phyloP scores from a whole-genome alignment of 805 yeast species.

The Barnettozyma populi region DNA sequence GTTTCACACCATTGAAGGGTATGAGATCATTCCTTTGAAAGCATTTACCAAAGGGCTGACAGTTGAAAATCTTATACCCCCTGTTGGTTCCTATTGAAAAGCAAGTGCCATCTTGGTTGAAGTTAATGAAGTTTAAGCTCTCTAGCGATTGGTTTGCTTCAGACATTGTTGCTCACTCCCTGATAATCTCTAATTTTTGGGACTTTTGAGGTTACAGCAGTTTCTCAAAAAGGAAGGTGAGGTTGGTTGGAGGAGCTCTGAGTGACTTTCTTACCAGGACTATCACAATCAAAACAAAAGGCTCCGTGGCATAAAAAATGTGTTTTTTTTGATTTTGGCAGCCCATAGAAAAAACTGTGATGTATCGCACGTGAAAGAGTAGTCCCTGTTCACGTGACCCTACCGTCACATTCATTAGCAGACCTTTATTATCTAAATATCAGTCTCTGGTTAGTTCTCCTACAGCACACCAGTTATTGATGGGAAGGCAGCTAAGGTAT shows the following conservation, averaged over 20 bases:
- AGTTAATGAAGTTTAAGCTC: slow-evolving; percentile 46
- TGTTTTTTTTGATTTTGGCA: neutral
- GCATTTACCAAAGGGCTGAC: slow-evolving; percentile 60
- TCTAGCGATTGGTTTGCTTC: slow-evolving; percentile 8
- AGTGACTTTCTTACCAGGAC: neutral
- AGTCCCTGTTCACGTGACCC: neutral
- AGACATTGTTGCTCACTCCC: neutral
- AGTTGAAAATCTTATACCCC: slow-evolving; percentile 63
- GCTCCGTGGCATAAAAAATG: neutral
- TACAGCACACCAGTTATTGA: slow-evolving; percentile 61
- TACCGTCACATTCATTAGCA: neutral
- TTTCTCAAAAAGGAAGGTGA: too few relatives aligned
- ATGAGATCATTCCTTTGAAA: slow-evolving; percentile 31
- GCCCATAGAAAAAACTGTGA: too few relatives aligned
- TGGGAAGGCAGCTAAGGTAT: slow-evolving; percentile 65
- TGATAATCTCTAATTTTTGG: neutral
- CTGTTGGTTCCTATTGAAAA: slow-evolving; percentile 60
- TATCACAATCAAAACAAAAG: neutral
- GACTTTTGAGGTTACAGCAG: neutral
- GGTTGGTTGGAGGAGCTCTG: neutral
- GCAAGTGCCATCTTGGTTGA: slow-evolving; percentile 72
- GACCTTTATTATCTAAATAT: too few relatives aligned
- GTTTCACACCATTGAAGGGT: slow-evolving; percentile 31
- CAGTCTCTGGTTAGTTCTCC: slow-evolving; percentile 27
- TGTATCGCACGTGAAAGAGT: too few relatives aligned